Evolutionary conservation across 208 protist species (phyloP).

Genomic region (Leishmania gerbilli): DNA sequence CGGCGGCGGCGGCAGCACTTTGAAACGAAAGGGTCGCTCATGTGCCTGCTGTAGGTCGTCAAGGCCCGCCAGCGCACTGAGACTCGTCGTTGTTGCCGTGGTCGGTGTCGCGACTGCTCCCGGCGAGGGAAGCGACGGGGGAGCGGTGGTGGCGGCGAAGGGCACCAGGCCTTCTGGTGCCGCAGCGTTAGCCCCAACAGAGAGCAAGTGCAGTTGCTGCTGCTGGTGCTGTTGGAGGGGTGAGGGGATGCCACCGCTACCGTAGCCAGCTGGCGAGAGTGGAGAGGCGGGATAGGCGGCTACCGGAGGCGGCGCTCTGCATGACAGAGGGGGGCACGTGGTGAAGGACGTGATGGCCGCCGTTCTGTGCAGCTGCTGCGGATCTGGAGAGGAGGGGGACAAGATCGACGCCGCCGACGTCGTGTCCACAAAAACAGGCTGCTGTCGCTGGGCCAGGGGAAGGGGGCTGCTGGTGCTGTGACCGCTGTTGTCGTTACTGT

Average conservation of each 20-base stretch:
- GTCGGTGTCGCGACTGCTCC: background rate
- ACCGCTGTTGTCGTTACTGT: conserved; percentile 12
- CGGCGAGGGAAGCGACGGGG: background rate
- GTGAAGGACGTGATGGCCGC: conserved; percentile 2
- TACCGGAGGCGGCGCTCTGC: conserved; percentile 5
- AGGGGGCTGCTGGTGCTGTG: background rate
- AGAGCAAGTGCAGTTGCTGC: conserved; percentile 18
- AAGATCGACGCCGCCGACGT: background rate
- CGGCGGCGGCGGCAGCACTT: conserved; percentile 28
- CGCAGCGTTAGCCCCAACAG: conserved; percentile 3
- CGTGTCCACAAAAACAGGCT: background rate
- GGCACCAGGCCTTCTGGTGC: conserved; percentile 5
- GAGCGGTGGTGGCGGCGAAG: conserved; percentile 4
- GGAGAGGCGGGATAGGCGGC: conserved; percentile 4
- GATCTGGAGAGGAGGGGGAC: background rate
- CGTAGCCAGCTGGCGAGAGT: conserved; percentile 8
- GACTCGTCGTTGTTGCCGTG: background rate
- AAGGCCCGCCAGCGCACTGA: conserved; percentile 3
- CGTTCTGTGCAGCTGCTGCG: conserved; percentile 13
- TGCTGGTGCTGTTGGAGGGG: conserved; percentile 9
- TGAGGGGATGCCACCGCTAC: background rate
- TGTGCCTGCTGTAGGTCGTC: conserved; percentile 22
- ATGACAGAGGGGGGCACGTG: conserved; percentile 6
- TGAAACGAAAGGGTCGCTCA: conserved; percentile 32
- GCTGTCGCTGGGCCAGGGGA: background rate